These are phyloP conservation scores for Haplosporangium sp. DNA, from an alignment of 371 early-diverging fungal genomes.

Conservation along the genomic window DNA sequence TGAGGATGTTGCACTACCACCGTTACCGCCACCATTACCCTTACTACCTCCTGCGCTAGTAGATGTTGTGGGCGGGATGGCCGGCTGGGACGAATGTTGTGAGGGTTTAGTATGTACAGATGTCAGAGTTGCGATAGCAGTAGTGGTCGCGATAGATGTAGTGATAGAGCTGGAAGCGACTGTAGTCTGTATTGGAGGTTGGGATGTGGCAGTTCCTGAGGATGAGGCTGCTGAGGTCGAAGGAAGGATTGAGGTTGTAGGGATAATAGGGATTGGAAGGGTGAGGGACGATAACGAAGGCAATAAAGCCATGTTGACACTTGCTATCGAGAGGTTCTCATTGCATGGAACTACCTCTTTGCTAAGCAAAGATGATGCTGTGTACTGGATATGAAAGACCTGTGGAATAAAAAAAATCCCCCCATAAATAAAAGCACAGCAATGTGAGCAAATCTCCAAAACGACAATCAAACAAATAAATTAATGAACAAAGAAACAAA, in stretches of 20 bases:
- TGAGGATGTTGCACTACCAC: not conserved
- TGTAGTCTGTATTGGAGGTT: not conserved
- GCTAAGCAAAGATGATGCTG: not conserved
- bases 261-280: not conserved
- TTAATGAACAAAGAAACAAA: not conserved
- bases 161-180: not conserved
- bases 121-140: not conserved
- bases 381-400: slow-evolving; percentile 23
- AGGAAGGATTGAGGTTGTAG: not conserved
- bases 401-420: not conserved
- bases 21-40: slow-evolving; percentile 1
- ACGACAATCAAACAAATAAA: not conserved
- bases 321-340: not conserved
- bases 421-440: not conserved
- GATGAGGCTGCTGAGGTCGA: not conserved
- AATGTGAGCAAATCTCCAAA: not conserved
- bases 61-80: not conserved
- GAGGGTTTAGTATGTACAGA: slow-evolving; percentile 3
- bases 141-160: not conserved
- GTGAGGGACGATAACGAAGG: not conserved
- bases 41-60: not conserved
- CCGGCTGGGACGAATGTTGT: not conserved
- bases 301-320: not conserved
- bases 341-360: slow-evolving; percentile 6
- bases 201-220: slow-evolving; percentile 1